Conservation (phyloP, 306 rosid species). For the Prunus dulcis region DNA sequence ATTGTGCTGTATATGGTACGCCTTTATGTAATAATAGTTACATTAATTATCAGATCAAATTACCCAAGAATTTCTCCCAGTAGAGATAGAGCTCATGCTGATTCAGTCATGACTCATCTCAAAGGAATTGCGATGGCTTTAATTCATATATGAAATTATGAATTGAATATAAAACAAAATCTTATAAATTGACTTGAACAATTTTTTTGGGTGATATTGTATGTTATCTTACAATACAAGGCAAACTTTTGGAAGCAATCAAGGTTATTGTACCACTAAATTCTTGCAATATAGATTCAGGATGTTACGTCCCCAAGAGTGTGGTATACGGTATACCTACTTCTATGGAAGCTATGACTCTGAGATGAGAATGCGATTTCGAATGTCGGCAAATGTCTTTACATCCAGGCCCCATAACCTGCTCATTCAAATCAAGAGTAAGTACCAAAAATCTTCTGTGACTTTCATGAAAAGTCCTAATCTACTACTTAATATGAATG, state of each 20-base stretch:
- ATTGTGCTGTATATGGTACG: too few species aligned
- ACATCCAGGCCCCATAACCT: slow-evolving; percentile 94
- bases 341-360: slow-evolving; percentile 22
- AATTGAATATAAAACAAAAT: not conserved
- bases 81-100: not conserved
- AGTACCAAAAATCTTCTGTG: not conserved
- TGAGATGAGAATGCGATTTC: slow-evolving; percentile 44
- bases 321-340: not conserved
- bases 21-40: not conserved
- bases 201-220: not conserved
- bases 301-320: not conserved
- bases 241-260: not conserved
- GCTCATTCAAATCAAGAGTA: slow-evolving; percentile 26
- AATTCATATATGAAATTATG: not conserved
- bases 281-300: not conserved
- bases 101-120: not conserved
- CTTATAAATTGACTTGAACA: not conserved
- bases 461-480: not conserved
- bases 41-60: not conserved
- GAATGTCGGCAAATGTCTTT: slow-evolving; percentile 65
- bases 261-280: not conserved
- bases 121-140: not conserved
- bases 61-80: too few species aligned
- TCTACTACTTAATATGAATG: not conserved
- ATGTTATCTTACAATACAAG: not conserved